Percentiles rank a stretch among this genome's conserved stretches.
Evolutionary conservation across 768 basidiomycete genomes (phyloP).

Genomic region (Lactarius akahatsu): DNA sequence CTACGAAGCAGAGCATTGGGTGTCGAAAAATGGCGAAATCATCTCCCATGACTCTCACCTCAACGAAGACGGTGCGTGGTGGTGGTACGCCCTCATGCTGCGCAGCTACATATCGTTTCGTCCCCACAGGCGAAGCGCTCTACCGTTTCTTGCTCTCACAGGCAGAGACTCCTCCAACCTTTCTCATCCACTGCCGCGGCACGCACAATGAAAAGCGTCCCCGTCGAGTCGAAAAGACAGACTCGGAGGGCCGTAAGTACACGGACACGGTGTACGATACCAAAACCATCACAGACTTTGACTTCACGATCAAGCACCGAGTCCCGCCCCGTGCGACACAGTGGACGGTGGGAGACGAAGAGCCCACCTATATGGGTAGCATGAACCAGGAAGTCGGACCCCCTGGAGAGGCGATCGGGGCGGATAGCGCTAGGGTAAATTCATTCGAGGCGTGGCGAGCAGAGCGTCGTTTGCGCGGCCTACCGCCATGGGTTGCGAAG

Average conservation of each 20-base stretch:
- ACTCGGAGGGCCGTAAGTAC: slow-evolving; percentile 37
- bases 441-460: slow-evolving; percentile 45
- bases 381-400: slow-evolving; percentile 59
- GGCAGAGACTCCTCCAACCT: slow-evolving; percentile 45
- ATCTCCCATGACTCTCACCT: slow-evolving; percentile 71
- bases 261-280: slow-evolving; percentile 51
- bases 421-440: slow-evolving; percentile 46
- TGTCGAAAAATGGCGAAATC: slow-evolving; percentile 47
- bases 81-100: slow-evolving; percentile 8
- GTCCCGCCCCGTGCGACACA: slow-evolving; percentile 44
- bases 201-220: slow-evolving; percentile 55
- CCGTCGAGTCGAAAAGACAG: slow-evolving; percentile 44
- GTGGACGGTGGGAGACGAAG: slow-evolving; percentile 62
- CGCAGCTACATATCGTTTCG: neutral
- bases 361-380: slow-evolving; percentile 62
- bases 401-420: slow-evolving; percentile 39
- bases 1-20: slow-evolving; percentile 62
- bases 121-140: slow-evolving; percentile 57
- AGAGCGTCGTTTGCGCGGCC: slow-evolving; percentile 47
- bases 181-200: slow-evolving; percentile 51
- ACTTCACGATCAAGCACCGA: slow-evolving; percentile 58
- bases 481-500: slow-evolving; percentile 47
- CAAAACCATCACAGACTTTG: slow-evolving; percentile 64
- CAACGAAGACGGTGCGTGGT: slow-evolving; percentile 57
- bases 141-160: slow-evolving; percentile 74